phyloP scores from a whole-genome alignment of 306 rosid genomes.

The Mimosa bimucronata region DNA sequence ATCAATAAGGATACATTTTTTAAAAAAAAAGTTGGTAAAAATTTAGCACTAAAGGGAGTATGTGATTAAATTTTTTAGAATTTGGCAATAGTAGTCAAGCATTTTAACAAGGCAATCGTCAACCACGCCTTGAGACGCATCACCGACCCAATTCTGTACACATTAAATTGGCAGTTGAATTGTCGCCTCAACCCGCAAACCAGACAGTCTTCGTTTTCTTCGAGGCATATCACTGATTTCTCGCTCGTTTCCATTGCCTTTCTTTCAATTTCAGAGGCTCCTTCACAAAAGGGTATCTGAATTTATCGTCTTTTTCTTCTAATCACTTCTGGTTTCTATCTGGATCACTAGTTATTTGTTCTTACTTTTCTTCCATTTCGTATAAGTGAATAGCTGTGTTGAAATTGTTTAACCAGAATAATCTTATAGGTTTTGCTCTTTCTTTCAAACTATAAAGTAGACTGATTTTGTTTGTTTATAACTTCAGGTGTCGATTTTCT shows the following conservation, averaged over 20 bases:
- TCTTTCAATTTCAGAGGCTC: background rate
- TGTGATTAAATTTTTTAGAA: too few species aligned
- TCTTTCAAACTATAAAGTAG: background rate
- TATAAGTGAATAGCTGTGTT: slow-evolving; percentile 11
- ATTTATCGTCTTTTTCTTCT: background rate
- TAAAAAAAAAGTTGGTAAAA: too few species aligned
- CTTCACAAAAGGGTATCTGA: slow-evolving; percentile 16
- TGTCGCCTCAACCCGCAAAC: background rate
- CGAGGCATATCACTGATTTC: background rate
- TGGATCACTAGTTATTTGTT: background rate
- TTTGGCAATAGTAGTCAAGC: too few species aligned
- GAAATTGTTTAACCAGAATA: background rate
- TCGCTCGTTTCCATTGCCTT: background rate
- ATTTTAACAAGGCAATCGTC: too few species aligned
- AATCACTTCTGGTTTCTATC: background rate
- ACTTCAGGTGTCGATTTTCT: slow-evolving; percentile 32
- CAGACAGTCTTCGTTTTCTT: slow-evolving; percentile 9
- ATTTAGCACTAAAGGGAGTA: too few species aligned
- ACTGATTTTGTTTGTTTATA: background rate
- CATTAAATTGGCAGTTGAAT: background rate
- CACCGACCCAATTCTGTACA: background rate
- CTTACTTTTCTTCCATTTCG: background rate
- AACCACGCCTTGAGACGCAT: too few species aligned
- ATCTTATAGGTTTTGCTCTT: background rate
- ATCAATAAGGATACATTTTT: too few species aligned